phyloP scores from a whole-genome alignment of 768 basidiomycete genomes.

The Tricholomella constricta region DNA sequence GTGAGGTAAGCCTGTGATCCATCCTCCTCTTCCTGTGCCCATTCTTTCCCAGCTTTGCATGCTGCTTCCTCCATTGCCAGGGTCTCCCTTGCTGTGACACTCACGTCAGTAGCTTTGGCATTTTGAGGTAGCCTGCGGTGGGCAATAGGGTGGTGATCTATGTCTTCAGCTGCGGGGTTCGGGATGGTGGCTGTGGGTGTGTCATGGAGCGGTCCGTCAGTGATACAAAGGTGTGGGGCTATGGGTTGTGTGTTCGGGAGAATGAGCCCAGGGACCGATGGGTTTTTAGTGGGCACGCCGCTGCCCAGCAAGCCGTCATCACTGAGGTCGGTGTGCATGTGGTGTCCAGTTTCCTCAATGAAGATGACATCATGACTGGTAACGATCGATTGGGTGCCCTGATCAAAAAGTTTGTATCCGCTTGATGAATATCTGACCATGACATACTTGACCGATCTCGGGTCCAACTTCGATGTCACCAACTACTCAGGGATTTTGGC shows the following conservation, averaged over 20 bases:
- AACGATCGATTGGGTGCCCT: not conserved
- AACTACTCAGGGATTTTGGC: not conserved
- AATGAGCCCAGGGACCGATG: not conserved
- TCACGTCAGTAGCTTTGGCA: not conserved
- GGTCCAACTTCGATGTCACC: conserved; percentile 1
- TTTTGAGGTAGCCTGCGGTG: not conserved
- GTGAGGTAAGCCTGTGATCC: not conserved
- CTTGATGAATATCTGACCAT: not conserved
- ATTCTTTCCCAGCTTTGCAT: not conserved
- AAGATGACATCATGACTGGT: not conserved
- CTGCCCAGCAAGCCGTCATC: not conserved
- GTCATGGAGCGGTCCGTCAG: not conserved
- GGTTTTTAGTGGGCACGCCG: not conserved
- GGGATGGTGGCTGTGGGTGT: not conserved
- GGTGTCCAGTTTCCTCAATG: not conserved
- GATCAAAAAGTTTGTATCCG: not conserved
- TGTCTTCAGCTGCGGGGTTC: not conserved
- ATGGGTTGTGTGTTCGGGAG: not conserved
- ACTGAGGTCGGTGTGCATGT: not conserved
- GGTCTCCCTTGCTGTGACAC: not conserved
- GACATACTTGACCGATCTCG: not conserved
- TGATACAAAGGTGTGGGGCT: not conserved
- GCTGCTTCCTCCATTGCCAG: not conserved
- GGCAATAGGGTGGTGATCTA: not conserved
- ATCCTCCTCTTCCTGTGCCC: not conserved